A percentile compares a stretch with the other conserved stretches of the same genome.
Evolutionary conservation across 768 basidiomycete genomes (phyloP).

Genomic region (Collybia sordida): DNA sequence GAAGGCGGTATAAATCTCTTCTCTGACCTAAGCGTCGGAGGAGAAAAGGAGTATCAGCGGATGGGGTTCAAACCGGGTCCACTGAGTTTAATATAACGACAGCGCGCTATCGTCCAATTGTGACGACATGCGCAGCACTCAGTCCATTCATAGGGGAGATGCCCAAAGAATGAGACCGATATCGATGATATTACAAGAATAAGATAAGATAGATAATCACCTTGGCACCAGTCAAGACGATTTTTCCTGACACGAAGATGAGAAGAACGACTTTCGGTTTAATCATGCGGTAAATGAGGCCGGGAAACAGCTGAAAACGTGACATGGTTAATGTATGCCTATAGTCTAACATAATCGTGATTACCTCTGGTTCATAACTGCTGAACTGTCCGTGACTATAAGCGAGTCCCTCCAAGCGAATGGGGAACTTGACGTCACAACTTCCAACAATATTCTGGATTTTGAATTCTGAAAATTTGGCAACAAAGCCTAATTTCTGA

Average conservation of each 20-base stretch:
- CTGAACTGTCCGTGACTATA: slow-evolving; percentile 98
- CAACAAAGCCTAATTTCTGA: slow-evolving; percentile 98
- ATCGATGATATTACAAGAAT: slow-evolving; percentile 16
- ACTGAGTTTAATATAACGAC: slow-evolving; percentile 29
- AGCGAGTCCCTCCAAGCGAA: slow-evolving; percentile 94
- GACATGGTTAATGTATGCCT: slow-evolving; percentile 2
- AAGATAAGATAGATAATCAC: slow-evolving; percentile 45
- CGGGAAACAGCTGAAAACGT: slow-evolving; percentile 82
- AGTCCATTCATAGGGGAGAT: slow-evolving; percentile 7
- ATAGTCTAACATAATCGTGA: slow-evolving; percentile 7
- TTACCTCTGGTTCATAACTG: slow-evolving; percentile 96
- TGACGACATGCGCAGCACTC: slow-evolving; percentile 13
- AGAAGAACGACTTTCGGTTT: slow-evolving; percentile 98
- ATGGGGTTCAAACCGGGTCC: slow-evolving; percentile 44
- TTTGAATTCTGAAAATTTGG: slow-evolving; percentile 99
- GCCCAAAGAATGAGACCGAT: slow-evolving; percentile 9
- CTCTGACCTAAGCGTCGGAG: slow-evolving; percentile 72
- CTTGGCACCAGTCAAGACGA: slow-evolving; percentile 98
- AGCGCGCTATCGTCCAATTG: slow-evolving; percentile 29
- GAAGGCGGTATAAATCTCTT: slow-evolving; percentile 99
- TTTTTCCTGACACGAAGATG: slow-evolving; percentile 99
- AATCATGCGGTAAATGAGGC: slow-evolving; percentile 99
- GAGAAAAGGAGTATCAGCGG: slow-evolving; percentile 45
- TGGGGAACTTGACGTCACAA: slow-evolving; percentile 99
- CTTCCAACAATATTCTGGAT: slow-evolving; percentile 99